Percentiles rank a stretch among this genome's conserved stretches.
phyloP scores from a whole-genome alignment of 805 yeast genomes.

The Yamadazyma scolyti region DNA sequence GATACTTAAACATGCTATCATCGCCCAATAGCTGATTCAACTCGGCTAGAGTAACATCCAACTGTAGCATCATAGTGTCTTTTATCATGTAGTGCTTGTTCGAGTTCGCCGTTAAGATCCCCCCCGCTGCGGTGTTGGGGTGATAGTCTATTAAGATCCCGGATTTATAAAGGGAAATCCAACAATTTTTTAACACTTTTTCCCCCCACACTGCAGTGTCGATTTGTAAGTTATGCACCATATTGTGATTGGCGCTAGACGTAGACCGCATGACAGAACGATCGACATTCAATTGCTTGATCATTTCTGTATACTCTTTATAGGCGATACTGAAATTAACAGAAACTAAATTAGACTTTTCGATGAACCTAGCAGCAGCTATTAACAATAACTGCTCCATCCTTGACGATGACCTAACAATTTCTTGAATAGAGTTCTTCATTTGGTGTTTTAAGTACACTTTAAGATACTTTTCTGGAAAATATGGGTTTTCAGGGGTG shows the following conservation, averaged over 20 bases:
- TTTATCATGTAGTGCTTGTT: conserved; percentile 30
- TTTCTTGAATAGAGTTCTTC: conserved; percentile 22
- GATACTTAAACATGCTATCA: conserved; percentile 4
- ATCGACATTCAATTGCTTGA: conserved; percentile 40
- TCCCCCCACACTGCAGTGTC: conserved; percentile 56
- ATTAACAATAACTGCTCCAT: conserved; percentile 69
- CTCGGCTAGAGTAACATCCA: conserved; percentile 52
- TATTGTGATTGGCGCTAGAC: conserved; percentile 30
- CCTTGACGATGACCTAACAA: conserved; percentile 49
- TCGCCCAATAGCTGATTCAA: conserved; percentile 30
- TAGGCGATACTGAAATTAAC: conserved; percentile 75
- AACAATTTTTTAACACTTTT: conserved; percentile 58
- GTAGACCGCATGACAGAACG: conserved; percentile 18
- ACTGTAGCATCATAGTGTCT: conserved; percentile 47
- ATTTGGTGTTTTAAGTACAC: conserved; percentile 18
- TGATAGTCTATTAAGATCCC: conserved; percentile 51
- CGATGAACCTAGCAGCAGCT: conserved; percentile 68
- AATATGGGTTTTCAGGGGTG: conserved; percentile 16
- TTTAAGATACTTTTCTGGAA: conserved; percentile 21
- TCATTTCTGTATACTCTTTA: conserved; percentile 66
- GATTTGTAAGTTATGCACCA: conserved; percentile 29
- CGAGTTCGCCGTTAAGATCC: conserved; percentile 22
- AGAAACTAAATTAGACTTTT: conserved; percentile 53
- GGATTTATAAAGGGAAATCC: conserved; percentile 65
- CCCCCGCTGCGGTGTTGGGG: conserved; percentile 40